Evolutionary conservation across 306 rosid genomes (phyloP).

Genomic region (Astragalus glycyphyllos): DNA sequence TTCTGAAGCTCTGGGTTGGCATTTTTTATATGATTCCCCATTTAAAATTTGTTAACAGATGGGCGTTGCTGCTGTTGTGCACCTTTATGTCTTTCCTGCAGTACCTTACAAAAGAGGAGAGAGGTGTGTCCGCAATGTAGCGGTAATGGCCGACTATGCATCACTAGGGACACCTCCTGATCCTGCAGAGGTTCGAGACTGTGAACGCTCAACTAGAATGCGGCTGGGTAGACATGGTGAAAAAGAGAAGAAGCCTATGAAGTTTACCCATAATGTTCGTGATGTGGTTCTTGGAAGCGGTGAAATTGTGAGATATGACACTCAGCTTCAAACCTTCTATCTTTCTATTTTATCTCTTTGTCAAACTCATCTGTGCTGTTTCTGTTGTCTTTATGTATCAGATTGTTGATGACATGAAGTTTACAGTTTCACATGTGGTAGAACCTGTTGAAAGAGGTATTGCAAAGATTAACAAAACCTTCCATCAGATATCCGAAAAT

Average conservation of each 20-base stretch:
- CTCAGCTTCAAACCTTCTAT: constrained; percentile 26
- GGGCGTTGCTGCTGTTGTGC: constrained; percentile 96
- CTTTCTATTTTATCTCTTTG: background rate
- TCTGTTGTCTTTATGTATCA: constrained; percentile 46
- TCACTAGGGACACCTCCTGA: constrained; percentile 86
- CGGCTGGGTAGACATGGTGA: constrained; percentile 65
- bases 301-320: constrained; percentile 78
- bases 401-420: constrained; percentile 99
- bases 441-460: constrained; percentile 96
- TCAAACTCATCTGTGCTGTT: constrained; percentile 33
- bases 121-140: constrained; percentile 94
- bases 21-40: constrained; percentile 36
- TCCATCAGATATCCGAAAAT: constrained; percentile 89
- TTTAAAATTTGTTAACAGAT: constrained; percentile 67
- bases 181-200: constrained; percentile 91
- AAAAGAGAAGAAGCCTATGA: constrained; percentile 65
- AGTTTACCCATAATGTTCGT: constrained; percentile 87
- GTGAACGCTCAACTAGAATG: constrained; percentile 72
- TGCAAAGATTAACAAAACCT: constrained; percentile 78
- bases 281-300: constrained; percentile 95
- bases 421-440: constrained; percentile 90
- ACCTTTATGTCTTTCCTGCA: constrained; percentile 92
- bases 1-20: constrained; percentile 19
- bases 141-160: constrained; percentile 92
- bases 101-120: constrained; percentile 97